Evolutionary conservation across 768 basidiomycete species (phyloP), one percentile per base, ranked within the genome.

Genomic region (Dendrothele bispora): DNA sequence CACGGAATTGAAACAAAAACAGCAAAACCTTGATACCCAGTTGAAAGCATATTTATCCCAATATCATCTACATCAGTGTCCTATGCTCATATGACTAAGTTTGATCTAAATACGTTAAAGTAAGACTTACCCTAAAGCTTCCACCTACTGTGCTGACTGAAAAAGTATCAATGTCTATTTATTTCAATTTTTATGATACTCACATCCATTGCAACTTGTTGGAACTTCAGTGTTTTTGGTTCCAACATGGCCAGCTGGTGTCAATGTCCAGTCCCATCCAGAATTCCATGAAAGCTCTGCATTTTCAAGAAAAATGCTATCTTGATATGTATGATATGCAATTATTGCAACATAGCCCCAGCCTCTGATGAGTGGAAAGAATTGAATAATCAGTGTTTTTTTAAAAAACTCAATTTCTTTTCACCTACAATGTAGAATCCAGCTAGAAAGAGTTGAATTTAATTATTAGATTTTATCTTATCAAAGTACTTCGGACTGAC

Each of bases 321-420:
- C 26, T 5, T 48, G 43, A 46, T 54, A 54, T 17, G 49, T 47
- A 4, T 15, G n/a, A 38, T 49, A 53, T 27, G 52, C 52, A 27
- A 18, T n/a, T 28, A 29, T 2, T 5, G 52, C 52, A 24, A 48
- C 52, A 36, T 50, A 44, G 3, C 53, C 52, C 22, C 49, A 49
- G 34, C 41, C 27, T 10, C 52, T 53, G 39, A 20, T n/a, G n/a
- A n/a, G n/a, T n/a, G n/a, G n/a, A n/a, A n/a, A 46, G 6, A 11
- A 21, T 17, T 26, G n/a, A n/a, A n/a, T n/a, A 20, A 35, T 37
- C 10, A 46, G 32, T 17, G 27, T 28, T 7, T n/a, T 34, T 12
- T 7, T 46, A 22, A 1, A 30, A 37, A 15, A 15, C 8, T 7
- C n/a, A 8, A 18, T 11, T 4, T 32, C 10, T 14, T 6, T 18